Conservation (phyloP, 2,329 filamentous ascomycete genomes). For the Anthostomella pinea region DNA sequence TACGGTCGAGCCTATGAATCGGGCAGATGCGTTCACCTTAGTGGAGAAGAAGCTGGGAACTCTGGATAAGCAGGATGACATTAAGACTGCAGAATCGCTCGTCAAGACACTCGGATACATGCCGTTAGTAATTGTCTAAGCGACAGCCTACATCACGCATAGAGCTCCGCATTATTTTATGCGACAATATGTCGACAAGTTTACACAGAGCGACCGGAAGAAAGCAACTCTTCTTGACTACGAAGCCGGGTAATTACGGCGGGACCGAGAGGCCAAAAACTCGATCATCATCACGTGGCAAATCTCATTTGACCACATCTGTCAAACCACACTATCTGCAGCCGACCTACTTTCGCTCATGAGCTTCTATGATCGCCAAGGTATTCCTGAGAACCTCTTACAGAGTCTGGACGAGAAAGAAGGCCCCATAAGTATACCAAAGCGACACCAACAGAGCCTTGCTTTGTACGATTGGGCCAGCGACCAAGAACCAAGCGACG, state of each 20-base stretch:
- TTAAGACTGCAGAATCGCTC: slow-evolving; percentile 19
- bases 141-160: slow-evolving; percentile 32
- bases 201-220: slow-evolving; percentile 32
- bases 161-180: slow-evolving; percentile 29
- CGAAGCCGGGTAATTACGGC: slow-evolving; percentile 30
- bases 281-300: slow-evolving; percentile 37
- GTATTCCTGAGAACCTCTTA: slow-evolving; percentile 36
- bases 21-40: slow-evolving; percentile 4
- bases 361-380: slow-evolving; percentile 44
- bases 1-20: slow-evolving; percentile 7
- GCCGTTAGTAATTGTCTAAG: slow-evolving; percentile 35
- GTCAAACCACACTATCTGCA: slow-evolving; percentile 30
- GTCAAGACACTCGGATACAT: slow-evolving; percentile 29
- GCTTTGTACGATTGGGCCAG: too few species aligned
- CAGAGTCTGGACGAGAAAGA: slow-evolving; percentile 3
- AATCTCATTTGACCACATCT: slow-evolving; percentile 37
- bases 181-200: slow-evolving; percentile 36
- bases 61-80: slow-evolving; percentile 10
- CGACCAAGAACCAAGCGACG: too few species aligned
- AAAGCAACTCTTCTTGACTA: slow-evolving; percentile 27
- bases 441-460: too few species aligned
- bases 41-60: slow-evolving; percentile 1
- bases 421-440: too few species aligned
- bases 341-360: slow-evolving; percentile 43
- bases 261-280: slow-evolving; percentile 33